A percentile compares a stretch with the other conserved stretches of the same genome.
phyloP scores from a whole-genome alignment of 2,329 filamentous ascomycete genomes.

The Sodiomyces alkalinus region DNA sequence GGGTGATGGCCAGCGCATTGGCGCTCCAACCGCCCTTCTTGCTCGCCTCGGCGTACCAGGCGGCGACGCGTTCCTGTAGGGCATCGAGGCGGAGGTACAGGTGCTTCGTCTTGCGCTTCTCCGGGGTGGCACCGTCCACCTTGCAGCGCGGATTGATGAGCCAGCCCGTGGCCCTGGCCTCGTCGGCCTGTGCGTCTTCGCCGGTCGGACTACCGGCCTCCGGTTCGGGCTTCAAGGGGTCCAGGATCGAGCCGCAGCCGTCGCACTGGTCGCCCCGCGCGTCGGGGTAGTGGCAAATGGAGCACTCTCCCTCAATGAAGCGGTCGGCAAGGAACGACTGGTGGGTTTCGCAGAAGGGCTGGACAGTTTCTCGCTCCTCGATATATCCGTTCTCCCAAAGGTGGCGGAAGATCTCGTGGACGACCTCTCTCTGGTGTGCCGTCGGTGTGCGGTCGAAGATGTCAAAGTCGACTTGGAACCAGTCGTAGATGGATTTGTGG shows the following conservation, averaged over 20 bases:
- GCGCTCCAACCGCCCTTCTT: constrained; percentile 61
- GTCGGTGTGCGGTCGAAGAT: constrained; percentile 91
- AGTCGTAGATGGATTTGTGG: constrained; percentile 83
- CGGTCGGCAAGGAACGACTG: constrained; percentile 70
- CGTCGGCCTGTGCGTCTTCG: constrained; percentile 9
- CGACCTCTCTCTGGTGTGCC: constrained; percentile 76
- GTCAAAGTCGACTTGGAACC: constrained; percentile 92
- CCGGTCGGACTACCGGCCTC: constrained; percentile 16
- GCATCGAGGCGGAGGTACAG: constrained; percentile 79
- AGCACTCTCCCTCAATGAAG: constrained; percentile 68
- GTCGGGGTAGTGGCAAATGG: constrained; percentile 56
- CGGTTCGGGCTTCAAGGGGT: constrained; percentile 45
- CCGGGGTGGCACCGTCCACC: constrained; percentile 69
- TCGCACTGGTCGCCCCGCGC: constrained; percentile 63
- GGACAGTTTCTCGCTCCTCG: constrained; percentile 71
- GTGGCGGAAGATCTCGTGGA: constrained; percentile 77
- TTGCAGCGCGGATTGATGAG: constrained; percentile 83
- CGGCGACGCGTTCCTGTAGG: constrained; percentile 59
- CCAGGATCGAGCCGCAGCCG: constrained; percentile 55
- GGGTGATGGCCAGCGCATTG: constrained; percentile 63
- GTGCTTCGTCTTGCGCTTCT: constrained; percentile 73
- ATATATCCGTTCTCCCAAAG: constrained; percentile 82
- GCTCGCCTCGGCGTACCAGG: constrained; percentile 62
- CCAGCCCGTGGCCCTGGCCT: constrained; percentile 23
- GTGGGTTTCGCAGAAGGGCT: constrained; percentile 68